Conservation (phyloP, 768 basidiomycete species). For the Pleurotus tuber-regium region DNA sequence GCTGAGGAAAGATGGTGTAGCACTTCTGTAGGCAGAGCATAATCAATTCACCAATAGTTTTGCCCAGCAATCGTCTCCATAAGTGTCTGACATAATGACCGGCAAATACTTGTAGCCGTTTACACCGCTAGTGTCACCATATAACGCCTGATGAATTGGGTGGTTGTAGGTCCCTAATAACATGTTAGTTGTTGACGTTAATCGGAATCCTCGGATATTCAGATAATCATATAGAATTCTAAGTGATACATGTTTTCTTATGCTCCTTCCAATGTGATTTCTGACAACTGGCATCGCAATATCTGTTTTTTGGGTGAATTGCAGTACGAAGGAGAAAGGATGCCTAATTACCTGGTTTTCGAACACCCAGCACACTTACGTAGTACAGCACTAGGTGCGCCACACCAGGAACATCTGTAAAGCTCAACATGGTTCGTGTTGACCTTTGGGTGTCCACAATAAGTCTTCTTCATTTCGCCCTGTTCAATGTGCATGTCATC, state of each 20-base stretch:
- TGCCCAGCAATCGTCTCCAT: no score
- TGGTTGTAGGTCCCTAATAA: no score
- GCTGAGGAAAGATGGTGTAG: no score
- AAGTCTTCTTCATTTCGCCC: slow-evolving; percentile 25
- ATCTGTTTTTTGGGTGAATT: no score
- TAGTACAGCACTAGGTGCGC: slow-evolving; percentile 57
- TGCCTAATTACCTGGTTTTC: slow-evolving; percentile 20
- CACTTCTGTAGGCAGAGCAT: no score
- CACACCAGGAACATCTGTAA: slow-evolving; percentile 64
- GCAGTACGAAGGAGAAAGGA: background rate
- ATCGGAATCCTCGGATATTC: no score
- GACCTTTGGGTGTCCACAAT: slow-evolving; percentile 41
- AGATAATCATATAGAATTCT: background rate
- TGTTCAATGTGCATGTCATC: slow-evolving; percentile 44
- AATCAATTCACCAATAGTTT: no score
- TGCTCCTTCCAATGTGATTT: slow-evolving; percentile 38
- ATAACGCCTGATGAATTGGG: no score
- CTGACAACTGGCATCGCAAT: slow-evolving; percentile 42
- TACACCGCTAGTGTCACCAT: no score
- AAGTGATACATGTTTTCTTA: slow-evolving; percentile 28
- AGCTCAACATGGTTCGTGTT: slow-evolving; percentile 47
- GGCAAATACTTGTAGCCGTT: no score
- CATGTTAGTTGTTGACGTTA: no score
- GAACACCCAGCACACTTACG: slow-evolving; percentile 43
- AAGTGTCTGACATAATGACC: no score